Evolutionary conservation across 768 basidiomycete genomes (phyloP), one percentile per base, ranked within the genome.

Genomic region (Amanita exitialis): DNA sequence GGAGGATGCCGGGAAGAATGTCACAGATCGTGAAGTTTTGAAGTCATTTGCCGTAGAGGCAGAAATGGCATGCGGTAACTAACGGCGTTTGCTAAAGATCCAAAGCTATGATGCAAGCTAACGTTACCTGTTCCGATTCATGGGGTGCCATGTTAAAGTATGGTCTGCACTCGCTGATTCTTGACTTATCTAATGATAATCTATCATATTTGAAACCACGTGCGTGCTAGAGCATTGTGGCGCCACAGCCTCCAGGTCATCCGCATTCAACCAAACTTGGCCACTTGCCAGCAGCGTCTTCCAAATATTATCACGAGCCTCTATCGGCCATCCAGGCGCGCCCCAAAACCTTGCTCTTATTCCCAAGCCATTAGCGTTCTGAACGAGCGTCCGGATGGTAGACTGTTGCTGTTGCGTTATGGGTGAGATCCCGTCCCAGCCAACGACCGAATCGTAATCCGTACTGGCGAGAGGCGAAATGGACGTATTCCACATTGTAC

Each of bases 341-440:
- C 75, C 73, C 75, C 75, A 78, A 54, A 78, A 78, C 41, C 77
- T 63, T 3, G 77, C 72, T 49, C 61, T 63, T 46, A 78, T 71
- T 6, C 75, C 73, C 21, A 66, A 53, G 15, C 55, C 58, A 48
- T 78, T 73, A 1, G 77, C 76, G 54, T 70, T 66, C 15, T 57
- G 57, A n/a, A 78, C 66, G 28, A 74, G 65, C 36, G 57, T 63
- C 16, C 61, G 66, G 38, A 78, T 63, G 45, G 62, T 69, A 7
- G 65, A 60, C 30, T 64, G 61, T 52, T 75, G 70, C 7, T 64
- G 61, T 9, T 71, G 64, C 25, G 64, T 67, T 53, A 77, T 74
- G 37, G 57, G 60, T 6, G 65, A 67, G 28, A 78, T 67, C 13
- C 77, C 76, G 37, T 58, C 64, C 76, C 76, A 77, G 1, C 75